These are phyloP conservation scores for Trichoderma polysporum DNA, from an alignment of 2,329 filamentous ascomycete species.

Conservation along the genomic window DNA sequence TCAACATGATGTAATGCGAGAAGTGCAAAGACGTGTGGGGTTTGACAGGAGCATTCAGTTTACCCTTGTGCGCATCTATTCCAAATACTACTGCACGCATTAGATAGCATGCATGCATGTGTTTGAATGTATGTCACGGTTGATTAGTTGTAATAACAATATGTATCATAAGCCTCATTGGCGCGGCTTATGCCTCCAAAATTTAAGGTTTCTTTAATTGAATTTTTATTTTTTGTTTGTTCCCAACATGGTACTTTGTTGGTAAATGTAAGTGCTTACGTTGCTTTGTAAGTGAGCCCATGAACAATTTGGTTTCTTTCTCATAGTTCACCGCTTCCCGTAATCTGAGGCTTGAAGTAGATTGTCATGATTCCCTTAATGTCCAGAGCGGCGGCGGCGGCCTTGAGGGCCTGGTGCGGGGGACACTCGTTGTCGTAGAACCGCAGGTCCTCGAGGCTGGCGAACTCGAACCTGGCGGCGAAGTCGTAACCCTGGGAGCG, in stretches of 20 bases:
- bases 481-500: slow-evolving; percentile 66
- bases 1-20: slow-evolving; percentile 15
- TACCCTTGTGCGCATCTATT: not conserved
- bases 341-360: slow-evolving; percentile 39
- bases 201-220: not conserved
- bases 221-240: not conserved
- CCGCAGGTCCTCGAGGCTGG: slow-evolving; percentile 64
- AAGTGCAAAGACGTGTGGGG: not conserved
- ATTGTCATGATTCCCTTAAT: slow-evolving; percentile 42
- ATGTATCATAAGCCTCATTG: too few species aligned
- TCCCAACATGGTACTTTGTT: not conserved
- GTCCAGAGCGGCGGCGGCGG: slow-evolving; percentile 33
- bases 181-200: not conserved
- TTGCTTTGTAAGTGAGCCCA: not conserved
- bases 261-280: not conserved
- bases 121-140: too few species aligned
- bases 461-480: slow-evolving; percentile 62
- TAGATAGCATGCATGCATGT: not conserved
- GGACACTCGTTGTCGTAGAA: slow-evolving; percentile 62
- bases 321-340: slow-evolving; percentile 25
- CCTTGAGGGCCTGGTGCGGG: slow-evolving; percentile 46
- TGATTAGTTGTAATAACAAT: too few species aligned
- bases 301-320: not conserved
- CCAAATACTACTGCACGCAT: not conserved
- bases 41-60: not conserved